phyloP scores from a whole-genome alignment of 352 stramenopile genomes.

The Pythium sukuiense region DNA sequence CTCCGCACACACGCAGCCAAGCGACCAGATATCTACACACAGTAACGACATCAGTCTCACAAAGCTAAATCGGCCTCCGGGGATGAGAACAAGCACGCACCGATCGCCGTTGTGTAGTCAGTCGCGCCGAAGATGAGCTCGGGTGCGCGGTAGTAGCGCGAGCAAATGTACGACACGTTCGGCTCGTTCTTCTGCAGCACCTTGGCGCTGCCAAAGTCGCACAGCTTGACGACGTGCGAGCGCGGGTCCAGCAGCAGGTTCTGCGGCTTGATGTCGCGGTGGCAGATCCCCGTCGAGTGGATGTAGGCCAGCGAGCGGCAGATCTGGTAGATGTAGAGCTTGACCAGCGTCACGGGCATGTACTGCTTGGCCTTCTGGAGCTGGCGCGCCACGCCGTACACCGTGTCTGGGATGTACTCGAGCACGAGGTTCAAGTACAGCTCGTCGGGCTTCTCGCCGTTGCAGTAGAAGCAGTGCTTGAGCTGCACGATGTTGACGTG shows the following conservation, averaged over 20 bases:
- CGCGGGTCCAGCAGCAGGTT: slow-evolving; percentile 98
- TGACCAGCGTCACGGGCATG: slow-evolving; percentile 96
- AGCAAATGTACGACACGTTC: slow-evolving; percentile 99
- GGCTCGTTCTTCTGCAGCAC: slow-evolving; percentile 96
- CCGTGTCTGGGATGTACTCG: slow-evolving; percentile 99
- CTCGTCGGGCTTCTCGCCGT: slow-evolving; percentile 94
- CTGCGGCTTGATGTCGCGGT: slow-evolving; percentile 99
- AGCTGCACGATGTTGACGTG: slow-evolving; percentile 99
- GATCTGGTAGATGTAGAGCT: slow-evolving; percentile 99
- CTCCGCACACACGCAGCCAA: slow-evolving; percentile 98
- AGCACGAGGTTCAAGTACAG: slow-evolving; percentile 99
- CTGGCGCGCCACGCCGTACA: slow-evolving; percentile 95
- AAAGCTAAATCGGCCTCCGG: neutral
- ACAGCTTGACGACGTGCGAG: slow-evolving; percentile 98
- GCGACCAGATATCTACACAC: slow-evolving; percentile 92
- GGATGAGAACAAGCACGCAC: slow-evolving; percentile 25
- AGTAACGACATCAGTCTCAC: slow-evolving; percentile 29
- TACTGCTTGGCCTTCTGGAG: slow-evolving; percentile 97
- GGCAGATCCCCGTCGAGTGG: slow-evolving; percentile 97
- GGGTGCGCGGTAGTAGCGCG: slow-evolving; percentile 97
- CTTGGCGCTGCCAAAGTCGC: slow-evolving; percentile 98
- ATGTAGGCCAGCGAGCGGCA: slow-evolving; percentile 97
- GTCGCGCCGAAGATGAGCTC: slow-evolving; percentile 99
- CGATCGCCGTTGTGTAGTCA: slow-evolving; percentile 99
- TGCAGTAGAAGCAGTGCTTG: slow-evolving; percentile 99